These are phyloP conservation scores for Entomortierella beljakovae DNA, from an alignment of 192 early-diverging fungal species.

Conservation along the genomic window DNA sequence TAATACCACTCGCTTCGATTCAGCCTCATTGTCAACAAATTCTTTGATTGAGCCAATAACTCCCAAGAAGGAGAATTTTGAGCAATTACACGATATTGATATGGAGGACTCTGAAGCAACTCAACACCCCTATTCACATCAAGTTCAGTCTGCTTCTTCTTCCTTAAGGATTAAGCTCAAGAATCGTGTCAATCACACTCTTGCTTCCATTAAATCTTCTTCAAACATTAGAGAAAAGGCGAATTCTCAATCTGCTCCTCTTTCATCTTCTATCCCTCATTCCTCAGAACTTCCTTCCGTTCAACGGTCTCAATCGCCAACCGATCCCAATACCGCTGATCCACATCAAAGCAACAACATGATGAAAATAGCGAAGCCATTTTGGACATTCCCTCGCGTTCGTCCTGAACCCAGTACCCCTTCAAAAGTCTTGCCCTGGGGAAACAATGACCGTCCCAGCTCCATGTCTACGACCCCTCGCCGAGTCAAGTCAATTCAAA, in stretches of 20 bases:
- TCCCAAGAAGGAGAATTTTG: background rate
- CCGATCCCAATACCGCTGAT: background rate
- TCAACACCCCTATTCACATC: background rate
- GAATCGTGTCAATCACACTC: constrained; percentile 31
- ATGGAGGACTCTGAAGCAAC: constrained; percentile 26
- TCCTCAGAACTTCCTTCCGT: background rate
- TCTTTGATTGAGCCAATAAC: constrained; percentile 13
- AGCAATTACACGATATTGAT: constrained; percentile 20
- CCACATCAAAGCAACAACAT: constrained; percentile 5
- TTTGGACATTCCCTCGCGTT: constrained; percentile 32
- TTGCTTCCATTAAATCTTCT: constrained; percentile 37
- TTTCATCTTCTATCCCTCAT: background rate
- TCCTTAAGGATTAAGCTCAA: constrained; percentile 34
- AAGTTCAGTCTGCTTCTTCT: constrained; percentile 5
- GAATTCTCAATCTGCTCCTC: constrained; percentile 1
- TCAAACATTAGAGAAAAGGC: constrained; percentile 40
- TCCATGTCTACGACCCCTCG: background rate
- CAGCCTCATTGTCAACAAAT: constrained; percentile 1
- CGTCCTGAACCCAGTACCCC: constrained; percentile 20
- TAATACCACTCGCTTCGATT: background rate
- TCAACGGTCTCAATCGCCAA: constrained; percentile 3
- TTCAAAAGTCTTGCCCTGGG: constrained; percentile 11
- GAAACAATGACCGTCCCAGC: constrained; percentile 4
- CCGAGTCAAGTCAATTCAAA: background rate
- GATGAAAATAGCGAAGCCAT: constrained; percentile 22